Evolutionary conservation across 139 green algal genomes (phyloP).

Genomic region (Chlorella sp.): DNA sequence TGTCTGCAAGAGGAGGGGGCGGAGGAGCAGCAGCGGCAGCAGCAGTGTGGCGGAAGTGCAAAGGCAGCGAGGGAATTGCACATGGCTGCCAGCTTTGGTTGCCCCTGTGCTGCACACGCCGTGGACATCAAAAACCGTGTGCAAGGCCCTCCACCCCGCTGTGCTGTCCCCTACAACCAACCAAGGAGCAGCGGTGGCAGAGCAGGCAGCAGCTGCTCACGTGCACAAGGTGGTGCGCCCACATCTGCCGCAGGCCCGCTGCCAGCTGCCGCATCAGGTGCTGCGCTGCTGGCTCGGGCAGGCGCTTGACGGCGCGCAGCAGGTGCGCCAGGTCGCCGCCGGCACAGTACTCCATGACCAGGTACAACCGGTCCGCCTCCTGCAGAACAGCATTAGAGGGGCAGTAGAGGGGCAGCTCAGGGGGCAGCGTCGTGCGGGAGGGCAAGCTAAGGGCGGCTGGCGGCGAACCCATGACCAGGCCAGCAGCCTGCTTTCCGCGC

Average conservation of each 20-base stretch:
- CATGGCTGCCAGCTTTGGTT: no score
- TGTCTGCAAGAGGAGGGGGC: no score
- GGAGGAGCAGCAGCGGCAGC: neutral
- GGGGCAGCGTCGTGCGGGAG: neutral
- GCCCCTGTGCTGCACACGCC: no score
- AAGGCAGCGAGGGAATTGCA: neutral
- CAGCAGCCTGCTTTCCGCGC: no score
- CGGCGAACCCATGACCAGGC: no score
- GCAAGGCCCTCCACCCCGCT: no score
- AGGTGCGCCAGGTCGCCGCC: constrained; percentile 91
- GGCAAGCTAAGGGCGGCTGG: no score
- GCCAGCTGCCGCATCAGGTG: constrained; percentile 89
- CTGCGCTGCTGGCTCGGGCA: constrained; percentile 69
- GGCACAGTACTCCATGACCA: constrained; percentile 95
- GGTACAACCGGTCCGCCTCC: constrained; percentile 71
- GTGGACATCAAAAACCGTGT: no score
- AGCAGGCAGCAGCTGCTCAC: constrained; percentile 45
- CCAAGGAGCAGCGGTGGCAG: neutral
- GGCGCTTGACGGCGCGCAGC: constrained; percentile 53
- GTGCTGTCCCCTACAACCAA: no score
- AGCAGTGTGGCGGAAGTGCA: neutral
- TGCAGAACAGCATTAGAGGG: constrained; percentile 23
- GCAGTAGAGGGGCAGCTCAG: neutral
- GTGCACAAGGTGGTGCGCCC: constrained; percentile 87
- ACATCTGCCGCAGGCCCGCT: constrained; percentile 86